These are phyloP conservation scores for Gossypium aridum DNA, from an alignment of 441 rosid species.

Conservation along the genomic window DNA sequence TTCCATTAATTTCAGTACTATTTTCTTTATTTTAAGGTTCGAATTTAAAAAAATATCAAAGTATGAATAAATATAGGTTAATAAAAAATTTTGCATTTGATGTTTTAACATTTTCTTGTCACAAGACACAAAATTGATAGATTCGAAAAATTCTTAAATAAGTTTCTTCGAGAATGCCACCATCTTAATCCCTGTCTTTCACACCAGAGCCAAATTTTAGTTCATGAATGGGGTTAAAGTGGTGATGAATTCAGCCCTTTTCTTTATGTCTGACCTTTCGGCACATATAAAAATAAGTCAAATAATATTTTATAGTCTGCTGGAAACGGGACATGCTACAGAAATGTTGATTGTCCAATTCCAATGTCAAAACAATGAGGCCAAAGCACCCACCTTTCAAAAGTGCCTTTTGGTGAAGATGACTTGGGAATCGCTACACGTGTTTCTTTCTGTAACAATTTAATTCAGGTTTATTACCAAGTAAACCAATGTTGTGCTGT, in stretches of 20 bases:
- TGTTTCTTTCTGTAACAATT: neutral
- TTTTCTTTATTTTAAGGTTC: neutral
- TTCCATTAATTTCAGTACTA: too few relatives aligned
- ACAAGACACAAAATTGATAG: neutral
- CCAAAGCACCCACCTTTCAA: neutral
- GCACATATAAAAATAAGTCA: neutral
- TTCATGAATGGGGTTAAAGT: neutral
- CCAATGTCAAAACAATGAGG: slow-evolving; percentile 4
- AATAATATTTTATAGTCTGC: neutral
- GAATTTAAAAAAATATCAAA: neutral
- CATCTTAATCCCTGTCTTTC: neutral
- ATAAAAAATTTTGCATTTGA: neutral
- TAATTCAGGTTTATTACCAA: too few relatives aligned
- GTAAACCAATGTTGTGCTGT: neutral
- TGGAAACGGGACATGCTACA: neutral
- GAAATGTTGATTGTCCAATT: neutral
- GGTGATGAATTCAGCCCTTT: too few relatives aligned
- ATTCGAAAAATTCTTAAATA: neutral
- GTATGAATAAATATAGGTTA: neutral
- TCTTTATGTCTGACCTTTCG: neutral
- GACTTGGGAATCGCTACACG: neutral
- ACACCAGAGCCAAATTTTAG: neutral
- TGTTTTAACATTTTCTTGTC: neutral
- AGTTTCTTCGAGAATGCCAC: neutral
- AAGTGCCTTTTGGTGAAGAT: neutral